A percentile compares a stretch with the other conserved stretches of the same genome.
Evolutionary conservation across 2,329 filamentous ascomycete species (phyloP).

Genomic region (Diaporthe helianthi): DNA sequence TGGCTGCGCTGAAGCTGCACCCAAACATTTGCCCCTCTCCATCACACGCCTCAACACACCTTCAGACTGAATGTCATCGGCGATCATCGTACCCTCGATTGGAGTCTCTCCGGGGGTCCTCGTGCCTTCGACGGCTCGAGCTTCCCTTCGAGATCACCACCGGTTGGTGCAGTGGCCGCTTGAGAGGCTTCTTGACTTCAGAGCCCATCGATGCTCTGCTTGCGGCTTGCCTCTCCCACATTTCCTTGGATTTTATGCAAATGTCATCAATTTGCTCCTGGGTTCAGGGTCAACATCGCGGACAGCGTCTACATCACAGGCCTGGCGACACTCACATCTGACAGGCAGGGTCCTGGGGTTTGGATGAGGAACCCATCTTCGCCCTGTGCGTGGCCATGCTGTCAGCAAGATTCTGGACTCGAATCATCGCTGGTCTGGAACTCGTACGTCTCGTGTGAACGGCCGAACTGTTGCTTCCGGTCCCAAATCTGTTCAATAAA

Average conservation of each 20-base stretch:
- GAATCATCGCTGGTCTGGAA: constrained; percentile 33
- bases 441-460: constrained; percentile 61
- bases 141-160: constrained; percentile 56
- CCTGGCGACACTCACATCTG: constrained; percentile 57
- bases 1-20: neutral
- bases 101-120: constrained; percentile 43
- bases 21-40: neutral
- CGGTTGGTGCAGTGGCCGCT: constrained; percentile 64
- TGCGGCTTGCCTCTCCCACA: constrained; percentile 64
- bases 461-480: constrained; percentile 64
- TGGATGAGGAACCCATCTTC: constrained; percentile 68
- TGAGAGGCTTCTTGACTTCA: constrained; percentile 57
- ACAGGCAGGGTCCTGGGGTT: constrained; percentile 63
- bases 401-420: constrained; percentile 23
- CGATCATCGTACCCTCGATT: constrained; percentile 41
- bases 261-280: constrained; percentile 71
- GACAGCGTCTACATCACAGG: constrained; percentile 22
- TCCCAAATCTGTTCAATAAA: constrained; percentile 50
- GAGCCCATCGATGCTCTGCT: constrained; percentile 51
- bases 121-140: constrained; percentile 44
- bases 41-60: neutral
- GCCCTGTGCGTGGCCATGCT: constrained; percentile 48
- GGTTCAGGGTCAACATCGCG: constrained; percentile 36
- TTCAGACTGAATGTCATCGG: constrained; percentile 38
- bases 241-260: constrained; percentile 63